Evolutionary conservation across 2,329 filamentous ascomycete genomes (phyloP).

Genomic region (Bertia moriformis): DNA sequence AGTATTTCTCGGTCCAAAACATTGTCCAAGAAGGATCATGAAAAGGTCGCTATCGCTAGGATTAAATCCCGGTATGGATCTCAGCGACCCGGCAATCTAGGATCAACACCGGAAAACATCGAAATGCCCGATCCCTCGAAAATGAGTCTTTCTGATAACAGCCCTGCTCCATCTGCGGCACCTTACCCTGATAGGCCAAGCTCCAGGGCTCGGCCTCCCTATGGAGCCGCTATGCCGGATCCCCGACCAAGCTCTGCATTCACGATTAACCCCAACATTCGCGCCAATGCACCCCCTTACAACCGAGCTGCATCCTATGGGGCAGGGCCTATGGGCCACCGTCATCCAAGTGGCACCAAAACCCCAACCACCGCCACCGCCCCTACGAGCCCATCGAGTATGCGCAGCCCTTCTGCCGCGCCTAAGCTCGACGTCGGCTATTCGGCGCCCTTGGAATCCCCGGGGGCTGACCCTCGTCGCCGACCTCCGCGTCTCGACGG

Average conservation of each 20-base stretch:
- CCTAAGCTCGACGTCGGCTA: constrained; percentile 28
- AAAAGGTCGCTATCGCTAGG: constrained; percentile 72
- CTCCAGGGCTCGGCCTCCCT: constrained; percentile 14
- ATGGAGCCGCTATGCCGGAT: constrained; percentile 17
- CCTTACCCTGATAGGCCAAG: constrained; percentile 22
- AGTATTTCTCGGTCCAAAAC: constrained; percentile 71
- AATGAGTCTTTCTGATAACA: constrained; percentile 15
- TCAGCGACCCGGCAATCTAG: not conserved
- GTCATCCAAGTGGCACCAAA: constrained; percentile 4
- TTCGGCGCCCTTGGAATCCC: constrained; percentile 24
- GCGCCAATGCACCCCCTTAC: constrained; percentile 11
- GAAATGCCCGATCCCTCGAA: constrained; percentile 31
- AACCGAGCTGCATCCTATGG: constrained; percentile 4
- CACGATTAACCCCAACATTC: constrained; percentile 28
- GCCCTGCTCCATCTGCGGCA: constrained; percentile 14
- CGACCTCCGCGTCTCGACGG: not conserved
- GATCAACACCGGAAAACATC: constrained; percentile 19
- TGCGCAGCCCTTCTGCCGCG: constrained; percentile 12
- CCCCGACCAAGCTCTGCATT: constrained; percentile 27
- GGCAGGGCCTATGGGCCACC: constrained; percentile 7
- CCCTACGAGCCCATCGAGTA: constrained; percentile 10
- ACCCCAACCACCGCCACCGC: not conserved
- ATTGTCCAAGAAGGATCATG: constrained; percentile 80
- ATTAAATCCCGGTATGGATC: constrained; percentile 49
- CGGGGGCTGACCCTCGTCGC: constrained; percentile 10